Base-by-base conservation (phyloP, 208 protist species). In the Phytomonas serpens region DNA sequence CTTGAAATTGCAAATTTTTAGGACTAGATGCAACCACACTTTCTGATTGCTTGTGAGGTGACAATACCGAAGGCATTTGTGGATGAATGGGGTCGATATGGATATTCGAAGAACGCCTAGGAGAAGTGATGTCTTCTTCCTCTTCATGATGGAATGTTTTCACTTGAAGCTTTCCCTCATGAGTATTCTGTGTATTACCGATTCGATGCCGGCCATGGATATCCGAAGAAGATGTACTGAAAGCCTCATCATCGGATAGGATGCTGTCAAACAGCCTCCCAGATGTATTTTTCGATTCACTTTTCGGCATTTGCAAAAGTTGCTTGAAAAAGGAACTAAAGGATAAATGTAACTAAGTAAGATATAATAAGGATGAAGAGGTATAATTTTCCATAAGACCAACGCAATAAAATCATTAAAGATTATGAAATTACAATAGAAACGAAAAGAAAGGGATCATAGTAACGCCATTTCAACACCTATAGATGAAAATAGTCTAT, bases 221-320 rank as follows among this genome's bases (percentile, higher is more conserved):
- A 57, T 57, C 13, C 16, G 47, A 57, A 57, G 47, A 57, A 19
- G 13, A 19, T 51, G 47, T 57, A 27, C 31, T 71, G 51, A 73
- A 37, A 31, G 70, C 68, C 34, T 79, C 70, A 7, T 72, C 75
- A 42, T 77, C 73, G 4, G 71, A 77, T 33, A 79, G 84, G 36
- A 79, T 42, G 73, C 82, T 77, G 64, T 82, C 82, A 67, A 84
- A 87, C 79, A 87, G 76, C 63, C 81, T 87, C 38, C 33, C 68
- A n/a, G 62, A 10, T 14, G 42, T 27, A 61, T 30, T 64, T 36
- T 64, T 65, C 33, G 33, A 9, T 51, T 72, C 68, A 27, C 9
- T 31, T 68, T 30, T 52, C 27, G 40, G 14, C 36, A 61, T 74
- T 42, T 13, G 7, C 13, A 74, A 71, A 33, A 63, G 30, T 63